Evolutionary conservation across 1,139 yeast species (phyloP).

Genomic region (Zygosaccharomyces sapae): DNA sequence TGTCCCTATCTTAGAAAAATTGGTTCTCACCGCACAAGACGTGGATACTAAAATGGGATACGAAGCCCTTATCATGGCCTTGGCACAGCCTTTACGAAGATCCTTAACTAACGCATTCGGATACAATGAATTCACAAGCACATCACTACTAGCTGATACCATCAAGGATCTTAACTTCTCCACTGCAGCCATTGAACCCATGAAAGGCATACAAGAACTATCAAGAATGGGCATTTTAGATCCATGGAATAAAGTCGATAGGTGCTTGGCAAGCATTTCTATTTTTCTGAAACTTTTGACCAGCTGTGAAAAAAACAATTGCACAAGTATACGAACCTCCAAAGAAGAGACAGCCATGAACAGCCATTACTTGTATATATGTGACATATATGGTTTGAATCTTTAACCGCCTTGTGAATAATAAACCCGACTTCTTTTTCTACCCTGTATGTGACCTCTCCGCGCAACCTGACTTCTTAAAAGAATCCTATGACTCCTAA

Average conservation of each 20-base stretch:
- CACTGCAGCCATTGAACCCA: conserved; percentile 17
- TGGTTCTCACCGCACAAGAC: conserved; percentile 2
- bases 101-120: conserved; percentile 21
- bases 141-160: conserved; percentile 20
- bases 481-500: conserved; percentile 1
- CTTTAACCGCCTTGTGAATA: neutral
- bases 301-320: conserved; percentile 23
- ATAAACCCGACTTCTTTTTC: conserved; percentile 1
- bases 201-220: conserved; percentile 10
- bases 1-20: conserved; percentile 14
- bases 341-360: conserved; percentile 11
- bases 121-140: conserved; percentile 14
- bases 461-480: neutral
- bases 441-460: neutral
- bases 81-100: conserved; percentile 19
- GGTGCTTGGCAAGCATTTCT: conserved; percentile 17
- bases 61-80: conserved; percentile 18
- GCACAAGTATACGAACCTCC: conserved; percentile 28
- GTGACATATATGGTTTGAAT: neutral
- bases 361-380: conserved; percentile 1
- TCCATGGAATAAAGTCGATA: conserved; percentile 29
- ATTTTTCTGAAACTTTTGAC: conserved; percentile 21
- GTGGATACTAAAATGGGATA: conserved; percentile 14
- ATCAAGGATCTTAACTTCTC: conserved; percentile 13
- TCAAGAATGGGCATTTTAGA: conserved; percentile 23